A percentile compares a stretch with the other conserved stretches of the same genome.
phyloP scores from a whole-genome alignment of 495 filamentous ascomycete genomes.

The Rostrohypoxylon terebratum region DNA sequence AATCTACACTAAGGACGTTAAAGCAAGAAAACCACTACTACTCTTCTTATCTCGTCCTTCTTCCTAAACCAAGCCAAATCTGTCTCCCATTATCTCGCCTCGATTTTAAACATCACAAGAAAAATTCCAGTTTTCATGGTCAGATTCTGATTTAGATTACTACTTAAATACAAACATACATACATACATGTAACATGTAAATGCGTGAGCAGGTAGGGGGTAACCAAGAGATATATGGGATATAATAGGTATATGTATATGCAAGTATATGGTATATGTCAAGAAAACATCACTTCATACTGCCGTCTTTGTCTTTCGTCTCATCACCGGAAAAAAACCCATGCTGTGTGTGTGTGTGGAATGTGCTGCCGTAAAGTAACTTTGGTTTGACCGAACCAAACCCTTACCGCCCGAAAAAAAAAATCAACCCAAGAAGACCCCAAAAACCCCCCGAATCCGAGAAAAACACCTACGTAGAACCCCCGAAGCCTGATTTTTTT shows the following conservation, averaged over 20 bases:
- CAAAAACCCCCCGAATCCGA: not conserved
- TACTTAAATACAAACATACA: constrained; percentile 19
- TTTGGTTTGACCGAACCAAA: not conserved
- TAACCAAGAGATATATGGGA: not conserved
- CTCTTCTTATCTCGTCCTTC: too few species aligned
- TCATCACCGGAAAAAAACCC: not conserved
- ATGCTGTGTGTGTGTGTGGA: not conserved
- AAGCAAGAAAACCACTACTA: too few species aligned
- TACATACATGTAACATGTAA: constrained; percentile 4
- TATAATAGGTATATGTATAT: constrained; percentile 1
- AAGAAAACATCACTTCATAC: constrained; percentile 18
- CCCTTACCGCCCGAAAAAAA: not conserved
- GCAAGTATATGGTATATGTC: constrained; percentile 5
- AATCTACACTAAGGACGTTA: too few species aligned
- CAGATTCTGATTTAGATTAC: constrained; percentile 16
- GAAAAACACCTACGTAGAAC: not conserved
- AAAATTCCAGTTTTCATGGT: not conserved
- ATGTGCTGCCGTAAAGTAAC: not conserved
- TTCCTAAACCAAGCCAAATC: too few species aligned
- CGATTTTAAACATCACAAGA: not conserved
- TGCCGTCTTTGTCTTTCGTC: constrained; percentile 4
- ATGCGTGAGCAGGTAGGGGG: not conserved
- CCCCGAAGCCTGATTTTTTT: not conserved
- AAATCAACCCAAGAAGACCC: not conserved
- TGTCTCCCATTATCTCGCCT: too few species aligned